Evolutionary conservation across 2,329 filamentous ascomycete genomes (phyloP).

Genomic region (Verticillium albo-atrum): DNA sequence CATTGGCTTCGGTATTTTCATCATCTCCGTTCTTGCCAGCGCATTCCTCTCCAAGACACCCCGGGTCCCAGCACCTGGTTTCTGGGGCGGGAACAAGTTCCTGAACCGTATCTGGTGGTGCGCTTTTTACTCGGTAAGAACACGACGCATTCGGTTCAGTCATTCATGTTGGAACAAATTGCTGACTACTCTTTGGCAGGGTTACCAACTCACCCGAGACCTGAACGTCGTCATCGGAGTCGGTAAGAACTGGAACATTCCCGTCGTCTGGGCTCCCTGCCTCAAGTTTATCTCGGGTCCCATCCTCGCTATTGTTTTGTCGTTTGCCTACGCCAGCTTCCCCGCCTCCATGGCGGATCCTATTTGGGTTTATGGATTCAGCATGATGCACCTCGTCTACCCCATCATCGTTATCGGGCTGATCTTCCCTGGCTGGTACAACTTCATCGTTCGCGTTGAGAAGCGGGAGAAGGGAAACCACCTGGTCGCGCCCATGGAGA

Average conservation of each 20-base stretch:
- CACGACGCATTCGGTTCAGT: neutral
- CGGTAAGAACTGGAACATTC: conserved; percentile 48
- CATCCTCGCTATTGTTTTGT: conserved; percentile 15
- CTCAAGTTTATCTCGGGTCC: conserved; percentile 27
- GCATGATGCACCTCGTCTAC: neutral
- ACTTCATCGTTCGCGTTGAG: neutral
- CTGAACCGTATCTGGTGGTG: too few species aligned
- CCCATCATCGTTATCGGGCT: neutral
- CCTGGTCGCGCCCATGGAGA: neutral
- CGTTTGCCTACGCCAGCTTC: conserved; percentile 40
- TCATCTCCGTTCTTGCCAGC: conserved; percentile 28
- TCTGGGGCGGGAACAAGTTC: too few species aligned
- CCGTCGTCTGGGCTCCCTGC: conserved; percentile 37
- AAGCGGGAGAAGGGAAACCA: neutral
- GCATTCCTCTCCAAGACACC: conserved; percentile 33
- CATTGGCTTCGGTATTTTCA: conserved; percentile 44
- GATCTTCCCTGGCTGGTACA: neutral
- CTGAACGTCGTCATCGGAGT: conserved; percentile 43
- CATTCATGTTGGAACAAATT: neutral
- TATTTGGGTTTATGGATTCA: conserved; percentile 17
- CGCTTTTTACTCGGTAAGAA: conserved; percentile 5
- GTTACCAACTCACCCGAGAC: conserved; percentile 46
- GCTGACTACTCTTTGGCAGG: conserved; percentile 22
- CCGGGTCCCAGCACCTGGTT: conserved; percentile 4
- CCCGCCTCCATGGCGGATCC: conserved; percentile 27